phyloP scores from a whole-genome alignment of 225 moss, liverwort and hornwort species.

The Ulota crispa region DNA sequence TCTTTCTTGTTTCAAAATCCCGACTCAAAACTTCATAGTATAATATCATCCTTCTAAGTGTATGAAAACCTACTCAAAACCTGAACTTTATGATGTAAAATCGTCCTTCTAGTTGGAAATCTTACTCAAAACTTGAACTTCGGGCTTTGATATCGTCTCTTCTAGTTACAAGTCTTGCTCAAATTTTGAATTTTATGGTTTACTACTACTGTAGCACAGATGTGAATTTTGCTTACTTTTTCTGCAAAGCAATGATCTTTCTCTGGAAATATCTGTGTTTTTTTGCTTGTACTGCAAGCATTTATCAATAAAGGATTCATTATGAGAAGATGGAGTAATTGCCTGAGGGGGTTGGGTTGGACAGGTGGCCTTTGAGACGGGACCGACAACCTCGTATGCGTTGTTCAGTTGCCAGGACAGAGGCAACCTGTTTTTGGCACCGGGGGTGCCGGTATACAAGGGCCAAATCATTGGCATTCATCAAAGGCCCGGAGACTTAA shows the following conservation, averaged over 20 bases:
- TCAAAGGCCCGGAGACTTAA: conserved; percentile 86
- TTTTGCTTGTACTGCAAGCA: neutral
- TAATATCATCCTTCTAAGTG: too few relatives aligned
- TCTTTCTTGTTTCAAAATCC: too few relatives aligned
- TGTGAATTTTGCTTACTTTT: neutral
- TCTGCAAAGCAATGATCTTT: neutral
- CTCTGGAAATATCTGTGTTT: neutral
- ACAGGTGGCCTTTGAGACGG: conserved; percentile 93
- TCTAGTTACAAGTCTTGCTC: too few relatives aligned
- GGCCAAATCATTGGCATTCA: conserved; percentile 97
- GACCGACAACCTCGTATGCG: conserved; percentile 82
- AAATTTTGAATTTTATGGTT: too few relatives aligned
- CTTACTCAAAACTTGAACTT: too few relatives aligned
- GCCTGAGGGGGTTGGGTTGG: neutral
- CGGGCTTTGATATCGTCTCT: too few relatives aligned
- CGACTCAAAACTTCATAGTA: too few relatives aligned
- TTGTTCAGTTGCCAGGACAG: conserved; percentile 95
- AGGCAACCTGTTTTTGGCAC: conserved; percentile 70
- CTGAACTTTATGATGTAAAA: neutral
- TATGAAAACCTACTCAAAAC: neutral
- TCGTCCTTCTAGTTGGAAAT: neutral
- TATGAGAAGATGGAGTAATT: neutral
- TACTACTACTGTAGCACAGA: too few relatives aligned
- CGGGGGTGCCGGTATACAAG: conserved; percentile 83
- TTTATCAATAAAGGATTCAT: neutral